Base-by-base conservation (phyloP, 768 basidiomycete genomes). In the Russula sp. region DNA sequence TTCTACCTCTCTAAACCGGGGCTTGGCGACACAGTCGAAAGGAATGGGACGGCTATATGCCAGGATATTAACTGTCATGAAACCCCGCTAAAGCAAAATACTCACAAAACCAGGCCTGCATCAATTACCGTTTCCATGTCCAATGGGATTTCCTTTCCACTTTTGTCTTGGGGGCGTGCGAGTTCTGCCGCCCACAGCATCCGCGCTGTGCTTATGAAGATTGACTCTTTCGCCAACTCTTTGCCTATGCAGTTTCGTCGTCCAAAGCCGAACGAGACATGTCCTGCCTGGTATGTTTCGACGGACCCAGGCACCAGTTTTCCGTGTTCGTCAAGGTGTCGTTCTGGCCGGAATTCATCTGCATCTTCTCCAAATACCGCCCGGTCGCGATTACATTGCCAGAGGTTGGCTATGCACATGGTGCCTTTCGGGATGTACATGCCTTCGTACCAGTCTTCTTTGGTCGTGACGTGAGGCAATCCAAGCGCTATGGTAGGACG, bases 351-450 rank as follows among this genome's bases (percentile, higher is more conserved):
- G 62, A 72, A 72, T 5, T 46, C 38, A 2, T 62, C 57, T 8
- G 67, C 65, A 36, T 71, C 66, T 5, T 61, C 52, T 10, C 64
- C 65, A 24, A 55, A 71, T 1, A 59, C 16, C 3, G 49, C 48
- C 9, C 49, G 42, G 20, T 64, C 52, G 18, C 55, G 52, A 49
- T 64, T 48, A 16, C 62, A 46, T 7, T 38, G 38, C 62, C 68
- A 66, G 24, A 49, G 18, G 44, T 76, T 76, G 9, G 70, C 67
- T 18, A 76, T 60, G 36, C 75, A 68, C 1, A 75, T 70, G 1
- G 76, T 73, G 10, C 75, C 77, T 32, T 71, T 73, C 0, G 77
- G 77, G 16, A 79, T 76, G 59, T 70, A 65, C 52, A 63, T 65
- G 5, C 66, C 72, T 46, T 68, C 62, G 49, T 75, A 76, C 52